phyloP scores from a whole-genome alignment of 73 alveolate species.

The Tetrahymena malaccensis region DNA sequence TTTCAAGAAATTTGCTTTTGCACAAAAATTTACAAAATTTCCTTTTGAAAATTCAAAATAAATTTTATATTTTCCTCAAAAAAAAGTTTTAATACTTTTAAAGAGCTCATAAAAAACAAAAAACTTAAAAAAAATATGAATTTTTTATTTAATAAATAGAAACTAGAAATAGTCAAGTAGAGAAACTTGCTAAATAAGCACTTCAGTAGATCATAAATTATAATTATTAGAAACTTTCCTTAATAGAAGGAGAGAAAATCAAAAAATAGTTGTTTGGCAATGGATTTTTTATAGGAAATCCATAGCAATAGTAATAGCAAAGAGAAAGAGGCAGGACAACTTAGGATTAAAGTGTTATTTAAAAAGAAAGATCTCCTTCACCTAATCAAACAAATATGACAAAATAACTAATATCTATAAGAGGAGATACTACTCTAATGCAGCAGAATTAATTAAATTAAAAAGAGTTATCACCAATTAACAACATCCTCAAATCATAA shows the following conservation, averaged over 20 bases:
- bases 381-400: background rate
- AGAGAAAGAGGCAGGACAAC: background rate
- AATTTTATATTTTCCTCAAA: too few relatives aligned
- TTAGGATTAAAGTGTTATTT: background rate
- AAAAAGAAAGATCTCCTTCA: background rate
- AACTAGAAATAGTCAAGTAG: background rate
- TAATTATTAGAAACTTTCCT: background rate
- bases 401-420: background rate
- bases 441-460: background rate
- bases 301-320: background rate
- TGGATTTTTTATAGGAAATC: background rate
- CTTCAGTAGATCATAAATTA: background rate
- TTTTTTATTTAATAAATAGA: background rate
- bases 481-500: background rate
- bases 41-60: too few relatives aligned
- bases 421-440: background rate
- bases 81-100: too few relatives aligned
- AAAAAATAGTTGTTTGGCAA: background rate
- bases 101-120: conserved; percentile 39
- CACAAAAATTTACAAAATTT: too few relatives aligned
- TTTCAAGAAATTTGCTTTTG: too few relatives aligned
- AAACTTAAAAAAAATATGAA: conserved; percentile 55
- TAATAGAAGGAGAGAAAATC: background rate
- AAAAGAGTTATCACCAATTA: background rate
- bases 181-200: background rate